Evolutionary conservation across 2,329 filamentous ascomycete genomes (phyloP), one percentile per base, ranked within the genome.

Genomic region (Exophiala dermatitidis): DNA sequence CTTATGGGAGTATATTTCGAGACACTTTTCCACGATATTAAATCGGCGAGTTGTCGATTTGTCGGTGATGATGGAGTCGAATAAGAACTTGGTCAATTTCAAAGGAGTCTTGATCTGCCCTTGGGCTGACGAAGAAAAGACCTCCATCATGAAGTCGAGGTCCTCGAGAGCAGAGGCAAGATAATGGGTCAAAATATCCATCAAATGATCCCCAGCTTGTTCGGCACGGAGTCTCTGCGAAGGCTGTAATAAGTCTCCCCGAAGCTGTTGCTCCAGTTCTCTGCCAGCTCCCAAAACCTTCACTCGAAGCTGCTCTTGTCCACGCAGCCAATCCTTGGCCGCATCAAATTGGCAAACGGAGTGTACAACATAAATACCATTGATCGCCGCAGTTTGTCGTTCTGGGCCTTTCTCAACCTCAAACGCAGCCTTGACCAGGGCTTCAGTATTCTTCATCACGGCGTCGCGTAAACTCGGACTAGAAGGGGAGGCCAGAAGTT

Each of bases 21-120:
- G 80, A 65, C 90, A 95, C 50, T 88, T 85, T 64, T 91, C 80
- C 40, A 97, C 80, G 1, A 94, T 79, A 3, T 82, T 81, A 63
- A 85, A 88, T 78, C 90, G 90, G 65, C 90, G 93, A 10, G 94
- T 89, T 28, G 93, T 81, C 0, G 88, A 90, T 31, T 90, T 81
- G 66, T 80, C 94, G 62, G 80, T 86, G 58, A 98, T 89, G 66
- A 98, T 86, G 56, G 86, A 77, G 8, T 81, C 75, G 72, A 95
- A 97, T 41, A 98, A 86, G 71, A 91, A 94, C 4, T 84, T 78
- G 58, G 87, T 85, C 48, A 98, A 76, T 0, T 79, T 77, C 38
- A 91, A 84, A 1, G 85, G 88, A 5, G 80, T 74, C 59, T 90
- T 89, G 65, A 98, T 78, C 59, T 95, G 85, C 45, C 90, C 87